Conservation (phyloP, 139 green algal species). For the Mychonastes homosphaera region DNA sequence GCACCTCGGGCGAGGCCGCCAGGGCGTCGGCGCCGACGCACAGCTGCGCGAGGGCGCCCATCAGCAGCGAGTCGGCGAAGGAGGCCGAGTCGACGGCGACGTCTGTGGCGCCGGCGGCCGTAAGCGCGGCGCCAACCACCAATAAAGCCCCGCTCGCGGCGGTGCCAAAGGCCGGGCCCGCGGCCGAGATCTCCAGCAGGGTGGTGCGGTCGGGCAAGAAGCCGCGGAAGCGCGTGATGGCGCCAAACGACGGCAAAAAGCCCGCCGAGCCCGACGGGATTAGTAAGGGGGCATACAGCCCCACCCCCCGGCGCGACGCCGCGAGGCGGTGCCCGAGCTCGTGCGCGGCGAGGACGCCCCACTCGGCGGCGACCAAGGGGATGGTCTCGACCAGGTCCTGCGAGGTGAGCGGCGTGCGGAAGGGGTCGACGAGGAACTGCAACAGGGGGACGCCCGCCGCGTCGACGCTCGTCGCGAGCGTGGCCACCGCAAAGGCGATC, state of each 20-base stretch:
- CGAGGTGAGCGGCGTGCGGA: constrained; percentile 14
- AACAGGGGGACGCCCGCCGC: constrained; percentile 44
- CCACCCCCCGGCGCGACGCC: constrained; percentile 39
- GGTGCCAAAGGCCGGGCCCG: constrained; percentile 40
- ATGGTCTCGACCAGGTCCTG: no score
- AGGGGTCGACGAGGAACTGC: constrained; percentile 37
- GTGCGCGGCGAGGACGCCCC: no score
- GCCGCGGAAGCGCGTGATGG: constrained; percentile 58
- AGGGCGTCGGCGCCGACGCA: constrained; percentile 28
- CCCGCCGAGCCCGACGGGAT: constrained; percentile 62
- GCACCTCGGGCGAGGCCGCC: constrained; percentile 25
- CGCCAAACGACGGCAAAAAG: constrained; percentile 67
- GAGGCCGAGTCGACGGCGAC: constrained; percentile 44
- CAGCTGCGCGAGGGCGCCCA: constrained; percentile 18
- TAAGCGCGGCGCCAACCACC: constrained; percentile 44
- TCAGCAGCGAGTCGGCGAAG: constrained; percentile 38
- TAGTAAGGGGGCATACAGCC: constrained; percentile 64
- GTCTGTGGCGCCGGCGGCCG: constrained; percentile 28
- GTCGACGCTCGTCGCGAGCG: constrained; percentile 49
- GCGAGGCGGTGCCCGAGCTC: constrained; percentile 29
- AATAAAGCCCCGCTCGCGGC: constrained; percentile 30
- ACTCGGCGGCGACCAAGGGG: no score
- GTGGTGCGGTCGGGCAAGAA: constrained; percentile 20
- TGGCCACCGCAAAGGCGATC: constrained; percentile 39
- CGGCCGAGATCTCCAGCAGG: constrained; percentile 27